Base-by-base conservation (phyloP, 768 basidiomycete genomes). In the Podaxis sp. region DNA sequence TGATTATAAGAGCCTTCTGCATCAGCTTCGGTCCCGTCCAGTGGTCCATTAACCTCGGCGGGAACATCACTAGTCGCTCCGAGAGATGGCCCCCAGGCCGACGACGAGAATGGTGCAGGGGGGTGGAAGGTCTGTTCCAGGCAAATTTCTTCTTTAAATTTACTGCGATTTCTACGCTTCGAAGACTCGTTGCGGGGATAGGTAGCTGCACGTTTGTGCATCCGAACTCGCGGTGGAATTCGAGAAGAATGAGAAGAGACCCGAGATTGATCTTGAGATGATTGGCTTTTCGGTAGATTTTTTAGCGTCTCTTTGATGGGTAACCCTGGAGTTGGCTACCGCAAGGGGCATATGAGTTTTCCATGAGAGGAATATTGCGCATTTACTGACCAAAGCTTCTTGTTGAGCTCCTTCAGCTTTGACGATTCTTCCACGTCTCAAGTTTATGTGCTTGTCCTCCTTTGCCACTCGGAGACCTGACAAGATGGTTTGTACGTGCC, bases 381-480 rank as follows among this genome's bases (percentile, higher is more conserved):
- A 44, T 53, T n/a, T 21, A 36, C 57, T 40, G 10, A 47, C 50
- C 36, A 37, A 25, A 48, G 35, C 23, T 18, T 38, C 37, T 42
- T 36, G 32, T 21, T 47, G 23, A 44, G 55, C 48, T 57, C 58
- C 64, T 38, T 66, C 65, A 10, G 72, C 73, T 67, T 75, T 78
- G 62, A 72, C 67, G 46, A 73, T 68, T 44, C 76, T 72, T n/a
- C 77, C 77, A 62, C 81, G 73, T 54, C 77, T 74, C 52, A 81
- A 69, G 68, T 86, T 84, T 3, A 78, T 79, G 59, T 84, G 80
- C 64, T 82, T 84, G 64, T 86, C 85, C 67, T 87, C 84, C 65
- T 85, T 87, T 23, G 84, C 81, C 27, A 86, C 85, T 28, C 85
- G 83, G 62, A 87, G 67, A 40, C 85, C 81, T 79, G 53, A 21